Conservation (phyloP, 768 basidiomycete genomes). For the Tylopilus felleus region DNA sequence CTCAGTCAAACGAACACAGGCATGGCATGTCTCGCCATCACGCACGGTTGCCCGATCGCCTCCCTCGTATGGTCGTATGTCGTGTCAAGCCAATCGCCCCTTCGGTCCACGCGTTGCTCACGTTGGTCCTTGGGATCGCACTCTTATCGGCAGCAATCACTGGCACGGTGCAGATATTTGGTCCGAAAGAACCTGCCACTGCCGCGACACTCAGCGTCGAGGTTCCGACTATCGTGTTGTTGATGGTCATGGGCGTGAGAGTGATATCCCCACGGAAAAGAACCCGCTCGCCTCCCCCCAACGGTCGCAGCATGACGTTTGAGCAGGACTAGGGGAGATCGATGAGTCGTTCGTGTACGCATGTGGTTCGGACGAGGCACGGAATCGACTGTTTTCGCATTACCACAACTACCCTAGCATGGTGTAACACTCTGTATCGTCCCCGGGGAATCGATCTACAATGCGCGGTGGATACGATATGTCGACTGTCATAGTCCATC, state of each 20-base stretch:
- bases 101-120: not conserved
- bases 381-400: no score
- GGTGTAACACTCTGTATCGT: no score
- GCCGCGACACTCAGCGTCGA: constrained; percentile 3
- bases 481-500: no score
- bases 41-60: constrained; percentile 14
- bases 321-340: no score
- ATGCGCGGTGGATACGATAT: no score
- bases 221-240: not conserved
- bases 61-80: constrained; percentile 17
- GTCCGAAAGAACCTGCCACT: not conserved
- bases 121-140: not conserved
- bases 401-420: no score
- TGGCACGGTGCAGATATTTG: constrained; percentile 9
- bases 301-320: no score
- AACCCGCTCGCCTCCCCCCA: no score
- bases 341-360: no score
- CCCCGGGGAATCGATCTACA: no score
- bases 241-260: not conserved
- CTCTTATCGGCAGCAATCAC: constrained; percentile 9
- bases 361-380: no score
- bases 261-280: no score
- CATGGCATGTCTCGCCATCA: constrained; percentile 10
- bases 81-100: not conserved
- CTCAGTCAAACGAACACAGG: not conserved